Conservation (phyloP, 768 basidiomycete species). For the Amanita thiersii region DNA sequence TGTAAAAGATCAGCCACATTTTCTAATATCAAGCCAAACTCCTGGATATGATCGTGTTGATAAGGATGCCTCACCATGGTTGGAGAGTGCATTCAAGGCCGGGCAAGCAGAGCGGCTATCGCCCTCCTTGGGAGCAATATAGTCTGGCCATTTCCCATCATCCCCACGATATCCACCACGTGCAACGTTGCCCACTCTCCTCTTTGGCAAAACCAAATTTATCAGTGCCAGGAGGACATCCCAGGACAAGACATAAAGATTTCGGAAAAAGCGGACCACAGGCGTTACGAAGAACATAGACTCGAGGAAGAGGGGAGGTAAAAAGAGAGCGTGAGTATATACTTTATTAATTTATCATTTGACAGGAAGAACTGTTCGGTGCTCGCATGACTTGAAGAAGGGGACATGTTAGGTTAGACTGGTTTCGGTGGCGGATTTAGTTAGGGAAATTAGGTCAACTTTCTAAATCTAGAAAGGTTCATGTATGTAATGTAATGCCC, state of each 20-base stretch:
- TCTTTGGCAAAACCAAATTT: conserved; percentile 45
- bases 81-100: conserved; percentile 73
- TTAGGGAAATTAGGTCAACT: too few species aligned
- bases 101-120: conserved; percentile 74
- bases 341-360: not conserved
- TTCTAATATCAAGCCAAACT: conserved; percentile 13
- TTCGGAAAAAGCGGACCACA: conserved; percentile 19
- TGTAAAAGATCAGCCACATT: conserved; percentile 10
- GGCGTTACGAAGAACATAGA: conserved; percentile 25
- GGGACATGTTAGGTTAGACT: too few species aligned
- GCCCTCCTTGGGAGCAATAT: conserved; percentile 42
- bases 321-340: not conserved
- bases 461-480: too few species aligned
- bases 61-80: conserved; percentile 52
- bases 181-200: conserved; percentile 45
- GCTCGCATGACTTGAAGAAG: not conserved
- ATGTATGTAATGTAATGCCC: too few species aligned
- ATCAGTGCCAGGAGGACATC: conserved; percentile 41
- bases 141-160: conserved; percentile 65
- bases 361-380: not conserved
- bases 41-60: not conserved
- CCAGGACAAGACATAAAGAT: conserved; percentile 32
- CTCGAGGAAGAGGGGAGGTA: conserved; percentile 8
- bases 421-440: too few species aligned
- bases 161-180: conserved; percentile 47